phyloP scores from a whole-genome alignment of 306 rosid genomes.

The Trifolium dubium region DNA sequence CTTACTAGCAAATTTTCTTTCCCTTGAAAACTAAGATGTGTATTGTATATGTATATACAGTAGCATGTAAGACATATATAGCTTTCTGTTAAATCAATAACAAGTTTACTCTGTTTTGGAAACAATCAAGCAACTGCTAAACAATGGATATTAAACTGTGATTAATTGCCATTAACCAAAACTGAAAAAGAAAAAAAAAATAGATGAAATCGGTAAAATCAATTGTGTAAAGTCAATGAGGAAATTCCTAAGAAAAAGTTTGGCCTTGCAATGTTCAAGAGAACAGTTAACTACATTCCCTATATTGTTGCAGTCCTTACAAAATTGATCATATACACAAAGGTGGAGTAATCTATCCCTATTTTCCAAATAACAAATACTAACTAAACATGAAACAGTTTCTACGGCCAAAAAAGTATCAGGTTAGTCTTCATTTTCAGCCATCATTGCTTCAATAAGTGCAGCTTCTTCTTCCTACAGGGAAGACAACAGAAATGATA shows the following conservation, averaged over 20 bases:
- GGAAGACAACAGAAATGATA: constrained; percentile 19
- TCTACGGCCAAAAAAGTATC: constrained; percentile 12
- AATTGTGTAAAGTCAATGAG: neutral
- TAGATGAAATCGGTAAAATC: neutral
- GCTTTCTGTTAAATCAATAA: neutral
- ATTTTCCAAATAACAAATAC: constrained; percentile 26
- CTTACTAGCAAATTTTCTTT: neutral
- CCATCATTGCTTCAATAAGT: constrained; percentile 65
- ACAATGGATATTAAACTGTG: neutral
- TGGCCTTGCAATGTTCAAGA: neutral
- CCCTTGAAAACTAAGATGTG: neutral
- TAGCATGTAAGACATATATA: neutral
- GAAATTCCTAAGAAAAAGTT: neutral
- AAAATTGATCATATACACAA: constrained; percentile 48
- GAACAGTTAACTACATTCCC: neutral
- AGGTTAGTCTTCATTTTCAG: constrained; percentile 48
- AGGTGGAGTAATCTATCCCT: neutral
- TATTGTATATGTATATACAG: neutral
- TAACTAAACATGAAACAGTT: neutral
- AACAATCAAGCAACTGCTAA: neutral
- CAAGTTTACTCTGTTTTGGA: neutral
- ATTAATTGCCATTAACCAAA: neutral
- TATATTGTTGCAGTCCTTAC: constrained; percentile 20
- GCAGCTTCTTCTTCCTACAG: constrained; percentile 93
- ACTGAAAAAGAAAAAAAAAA: neutral